Evolutionary conservation across 2,329 filamentous ascomycete species (phyloP), one percentile per base, ranked within the genome.

Genomic region (Pyrenochaeta sp.): DNA sequence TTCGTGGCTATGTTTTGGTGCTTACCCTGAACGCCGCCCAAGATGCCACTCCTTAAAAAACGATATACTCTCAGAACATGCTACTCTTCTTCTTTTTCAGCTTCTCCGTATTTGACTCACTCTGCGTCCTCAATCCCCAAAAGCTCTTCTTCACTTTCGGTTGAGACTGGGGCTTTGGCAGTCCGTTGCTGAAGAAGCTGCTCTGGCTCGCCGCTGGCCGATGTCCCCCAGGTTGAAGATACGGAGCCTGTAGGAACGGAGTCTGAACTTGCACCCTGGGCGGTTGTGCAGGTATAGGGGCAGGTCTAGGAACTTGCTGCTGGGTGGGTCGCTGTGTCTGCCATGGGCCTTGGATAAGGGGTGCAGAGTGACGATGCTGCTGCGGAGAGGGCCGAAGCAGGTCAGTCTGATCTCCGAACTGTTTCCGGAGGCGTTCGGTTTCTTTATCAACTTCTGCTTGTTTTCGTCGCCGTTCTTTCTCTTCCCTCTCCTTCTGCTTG

Each of bases 371-470:
- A 12, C 69, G 62, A 24, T 68, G 69, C n/a, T 56, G 71, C 37
- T 56, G 65, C 19, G 49, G 67, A 27, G 59, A 65, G 0, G 58
- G 58, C 19, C 60, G 62, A 5, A 75, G 61, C 4, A 77, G 58
- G 28, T 67, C 69, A 27, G 66, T 69, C 48, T 77, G 75, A 54
- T 74, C 81, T 47, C 91, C 90, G 67, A 91, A 93, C 66, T 89
- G 77, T 65, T 82, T 86, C 24, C 86, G 82, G 7, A 97, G 79
- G 0, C 92, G 85, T 65, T 89, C 89, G 0, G 92, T 96, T 77
- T 97, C 93, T 43, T 87, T 86, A 36, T 96, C 81, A 13, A 84
- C 69, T 52, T 85, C 85, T 1, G 80, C 81, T 61, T 87, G 81
- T 57, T 79, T 81, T 28, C 78, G 76, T 54, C 80, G 83, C 0